Evolutionary conservation across 2,329 filamentous ascomycete genomes (phyloP).

Genomic region (Hypoxylon sp.): DNA sequence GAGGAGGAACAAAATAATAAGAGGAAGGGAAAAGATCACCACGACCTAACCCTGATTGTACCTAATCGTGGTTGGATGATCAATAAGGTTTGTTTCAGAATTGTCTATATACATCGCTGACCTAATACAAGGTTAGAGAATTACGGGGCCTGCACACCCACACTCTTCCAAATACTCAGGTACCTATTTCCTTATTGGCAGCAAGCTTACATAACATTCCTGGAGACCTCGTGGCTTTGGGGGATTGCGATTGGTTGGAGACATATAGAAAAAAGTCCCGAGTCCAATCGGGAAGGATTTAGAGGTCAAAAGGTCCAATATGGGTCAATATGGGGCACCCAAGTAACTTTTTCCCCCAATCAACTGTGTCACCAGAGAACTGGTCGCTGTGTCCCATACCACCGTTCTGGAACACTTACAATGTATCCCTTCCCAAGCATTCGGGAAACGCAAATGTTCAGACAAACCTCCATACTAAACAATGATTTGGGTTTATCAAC

Average conservation of each 20-base stretch:
- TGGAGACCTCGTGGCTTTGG: conserved; percentile 43
- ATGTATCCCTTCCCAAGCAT: conserved; percentile 35
- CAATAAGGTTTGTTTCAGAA: conserved; percentile 35
- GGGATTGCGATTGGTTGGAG: conserved; percentile 29
- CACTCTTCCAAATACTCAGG: conserved; percentile 1
- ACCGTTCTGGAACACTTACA: conserved; percentile 37
- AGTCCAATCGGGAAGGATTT: conserved; percentile 47
- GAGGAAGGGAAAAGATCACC: conserved; percentile 8
- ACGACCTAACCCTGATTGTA: conserved; percentile 6
- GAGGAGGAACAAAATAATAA: background rate
- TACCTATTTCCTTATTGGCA: conserved; percentile 21
- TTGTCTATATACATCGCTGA: conserved; percentile 20
- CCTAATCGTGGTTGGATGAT: conserved; percentile 19
- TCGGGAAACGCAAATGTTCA: conserved; percentile 31
- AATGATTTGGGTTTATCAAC: background rate
- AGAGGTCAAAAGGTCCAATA: conserved; percentile 25
- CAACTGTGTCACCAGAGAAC: conserved; percentile 39
- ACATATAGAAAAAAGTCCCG: conserved; percentile 39
- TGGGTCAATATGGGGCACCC: conserved; percentile 24
- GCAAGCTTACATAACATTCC: conserved; percentile 35
- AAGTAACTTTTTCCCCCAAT: conserved; percentile 35
- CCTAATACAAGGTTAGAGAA: conserved; percentile 13
- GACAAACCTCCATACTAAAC: conserved; percentile 5
- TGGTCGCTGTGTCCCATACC: conserved; percentile 34
- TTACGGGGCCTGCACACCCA: conserved; percentile 13